These are phyloP conservation scores for Plasmodium relictum DNA, from an alignment of 169 alveolate species.

Conservation along the genomic window DNA sequence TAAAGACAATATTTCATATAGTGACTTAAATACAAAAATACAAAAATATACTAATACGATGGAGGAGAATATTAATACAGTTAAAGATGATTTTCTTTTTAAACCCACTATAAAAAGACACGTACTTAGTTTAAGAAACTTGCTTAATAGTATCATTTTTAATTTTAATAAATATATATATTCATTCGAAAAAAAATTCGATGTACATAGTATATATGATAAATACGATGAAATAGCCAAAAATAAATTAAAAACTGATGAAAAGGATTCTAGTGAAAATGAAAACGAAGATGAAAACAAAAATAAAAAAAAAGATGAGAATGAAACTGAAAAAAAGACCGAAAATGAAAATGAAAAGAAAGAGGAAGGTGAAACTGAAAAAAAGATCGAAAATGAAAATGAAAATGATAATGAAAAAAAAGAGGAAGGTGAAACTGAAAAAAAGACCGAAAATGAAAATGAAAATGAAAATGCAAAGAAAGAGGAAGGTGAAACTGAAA, in stretches of 20 bases:
- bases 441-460: not conserved
- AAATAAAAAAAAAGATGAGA: not conserved
- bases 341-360: not conserved
- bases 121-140: conserved; percentile 30
- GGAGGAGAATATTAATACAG: conserved; percentile 21
- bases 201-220: not conserved
- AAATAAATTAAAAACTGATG: not conserved
- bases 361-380: not conserved
- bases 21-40: conserved; percentile 28
- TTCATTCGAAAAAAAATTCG: conserved; percentile 56
- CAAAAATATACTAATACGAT: conserved; percentile 20
- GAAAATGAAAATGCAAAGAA: not conserved
- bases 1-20: conserved; percentile 3
- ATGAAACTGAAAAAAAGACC: not conserved
- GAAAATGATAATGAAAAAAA: conserved; percentile 3
- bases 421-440: not conserved
- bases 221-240: not conserved
- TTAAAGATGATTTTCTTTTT: conserved; percentile 32
- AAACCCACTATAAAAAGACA: conserved; percentile 65
- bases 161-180: conserved; percentile 58
- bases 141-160: conserved; percentile 55
- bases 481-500: not conserved
- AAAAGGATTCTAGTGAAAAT: not conserved
- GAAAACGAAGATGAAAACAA: not conserved
- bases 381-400: not conserved